phyloP scores from a whole-genome alignment of 164 flowering plant genomes.

The Warburgia ugandensis region DNA sequence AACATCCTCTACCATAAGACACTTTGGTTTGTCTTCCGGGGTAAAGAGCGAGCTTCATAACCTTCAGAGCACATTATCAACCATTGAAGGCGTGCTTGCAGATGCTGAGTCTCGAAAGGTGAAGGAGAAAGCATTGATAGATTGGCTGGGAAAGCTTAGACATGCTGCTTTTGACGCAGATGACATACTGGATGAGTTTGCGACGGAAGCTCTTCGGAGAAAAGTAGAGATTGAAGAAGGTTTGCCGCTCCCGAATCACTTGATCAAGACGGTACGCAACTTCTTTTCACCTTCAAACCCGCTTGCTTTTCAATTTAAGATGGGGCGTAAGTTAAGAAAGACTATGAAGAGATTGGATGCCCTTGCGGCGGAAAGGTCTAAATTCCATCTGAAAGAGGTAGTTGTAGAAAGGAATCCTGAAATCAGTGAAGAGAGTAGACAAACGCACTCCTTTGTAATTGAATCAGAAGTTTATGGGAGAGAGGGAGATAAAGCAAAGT shows the following conservation, averaged over 20 bases:
- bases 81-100: background rate
- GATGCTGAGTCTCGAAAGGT: slow-evolving; percentile 1
- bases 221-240: background rate
- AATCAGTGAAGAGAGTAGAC: background rate
- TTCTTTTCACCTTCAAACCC: background rate
- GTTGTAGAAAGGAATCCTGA: background rate
- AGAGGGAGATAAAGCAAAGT: background rate
- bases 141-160: slow-evolving; percentile 4
- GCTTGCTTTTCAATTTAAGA: background rate
- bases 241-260: background rate
- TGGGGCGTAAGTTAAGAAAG: background rate
- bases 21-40: no score
- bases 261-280: slow-evolving; percentile 1
- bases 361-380: background rate
- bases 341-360: background rate
- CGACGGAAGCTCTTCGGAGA: background rate
- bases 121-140: background rate
- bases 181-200: slow-evolving; percentile 1
- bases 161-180: slow-evolving; percentile 6
- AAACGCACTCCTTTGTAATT: background rate
- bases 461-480: slow-evolving; percentile 4
- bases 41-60: no score
- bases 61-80: background rate
- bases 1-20: no score
- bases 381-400: background rate